Base-by-base conservation (phyloP, 2,329 filamentous ascomycete genomes). In the Rutstroemia sp. region DNA sequence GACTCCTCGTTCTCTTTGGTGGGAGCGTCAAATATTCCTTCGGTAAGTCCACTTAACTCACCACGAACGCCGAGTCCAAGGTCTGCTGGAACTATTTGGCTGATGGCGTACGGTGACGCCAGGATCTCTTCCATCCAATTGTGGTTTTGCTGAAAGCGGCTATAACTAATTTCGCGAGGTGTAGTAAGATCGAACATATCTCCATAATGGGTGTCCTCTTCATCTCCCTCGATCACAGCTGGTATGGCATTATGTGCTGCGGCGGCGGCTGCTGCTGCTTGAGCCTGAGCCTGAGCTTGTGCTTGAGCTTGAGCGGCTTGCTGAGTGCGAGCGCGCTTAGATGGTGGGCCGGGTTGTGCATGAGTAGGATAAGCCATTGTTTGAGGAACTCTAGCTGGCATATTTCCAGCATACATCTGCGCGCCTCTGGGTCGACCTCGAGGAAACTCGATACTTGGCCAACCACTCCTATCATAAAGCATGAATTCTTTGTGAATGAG, bases 81-180 rank as follows among this genome's bases (percentile, higher is more conserved):
- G 68, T 96, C 92, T 2, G 91, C 83, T 0, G 92, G 91, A 8
- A 86, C 83, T 57, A 99, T 95, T 68, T 95, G 89, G 50, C 81
- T 81, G 60, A 92, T 87, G 23, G 87, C 80, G 68, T 96, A 96
- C 0, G 92, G 90, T 1, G 92, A 97, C 0, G 88, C 89, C 54
- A 97, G 81, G 27, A 99, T 86, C 72, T 99, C 92, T 68, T 97
- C 94, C 89, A 99, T 96, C 94, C 92, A 97, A 70, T 96, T 90
- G 67, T 99, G 92, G 66, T 99, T 95, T 68, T 96, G 91, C 69
- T 87, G 87, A 71, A 96, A 99, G 55, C 94, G 83, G 61, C 84
- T 83, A 58, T 89, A 77, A 64, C 91, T 95, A 59, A 99, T 87
- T 61, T 99, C 94, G 45, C 92, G 82, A 3, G 92, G 92, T 0